These are phyloP conservation scores for Polyplosphaeria fusca DNA, from an alignment of 495 filamentous ascomycete species.

Conservation along the genomic window DNA sequence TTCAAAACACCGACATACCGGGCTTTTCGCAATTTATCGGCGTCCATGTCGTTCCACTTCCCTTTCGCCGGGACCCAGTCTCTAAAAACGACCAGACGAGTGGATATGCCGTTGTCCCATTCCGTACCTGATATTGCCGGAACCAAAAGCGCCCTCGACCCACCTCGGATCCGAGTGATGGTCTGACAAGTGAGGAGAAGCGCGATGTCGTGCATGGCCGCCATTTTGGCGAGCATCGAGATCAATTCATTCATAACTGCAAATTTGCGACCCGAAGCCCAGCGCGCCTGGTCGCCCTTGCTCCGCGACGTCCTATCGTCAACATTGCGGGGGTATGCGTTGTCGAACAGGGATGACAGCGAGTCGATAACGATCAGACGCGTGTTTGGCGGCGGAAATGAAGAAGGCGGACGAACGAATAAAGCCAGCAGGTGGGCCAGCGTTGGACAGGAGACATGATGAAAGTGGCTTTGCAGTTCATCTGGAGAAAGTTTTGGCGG, in stretches of 20 bases:
- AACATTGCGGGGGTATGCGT: slow-evolving; percentile 61
- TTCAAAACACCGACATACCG: slow-evolving; percentile 39
- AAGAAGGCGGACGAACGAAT: slow-evolving; percentile 57
- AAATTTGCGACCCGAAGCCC: slow-evolving; percentile 60
- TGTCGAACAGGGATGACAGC: slow-evolving; percentile 67
- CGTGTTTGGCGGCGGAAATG: slow-evolving; percentile 58
- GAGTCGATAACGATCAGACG: slow-evolving; percentile 73
- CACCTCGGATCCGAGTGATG: slow-evolving; percentile 63
- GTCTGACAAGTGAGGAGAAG: slow-evolving; percentile 69
- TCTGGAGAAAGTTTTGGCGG: slow-evolving; percentile 12
- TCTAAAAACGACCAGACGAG: slow-evolving; percentile 66
- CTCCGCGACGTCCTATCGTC: slow-evolving; percentile 39
- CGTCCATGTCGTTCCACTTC: slow-evolving; percentile 23
- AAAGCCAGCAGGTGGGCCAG: slow-evolving; percentile 77
- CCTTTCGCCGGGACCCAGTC: slow-evolving; percentile 50
- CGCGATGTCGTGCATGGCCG: slow-evolving; percentile 59
- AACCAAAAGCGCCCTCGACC: slow-evolving; percentile 57
- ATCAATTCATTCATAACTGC: slow-evolving; percentile 58
- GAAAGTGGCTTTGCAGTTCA: slow-evolving; percentile 38
- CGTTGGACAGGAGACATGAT: slow-evolving; percentile 46
- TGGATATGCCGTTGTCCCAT: slow-evolving; percentile 69
- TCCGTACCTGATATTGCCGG: slow-evolving; percentile 63
- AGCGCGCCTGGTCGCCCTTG: slow-evolving; percentile 49
- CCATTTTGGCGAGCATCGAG: slow-evolving; percentile 61
- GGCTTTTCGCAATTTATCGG: slow-evolving; percentile 32